phyloP scores from a whole-genome alignment of 345 rosid species.

The Citrus inodora region DNA sequence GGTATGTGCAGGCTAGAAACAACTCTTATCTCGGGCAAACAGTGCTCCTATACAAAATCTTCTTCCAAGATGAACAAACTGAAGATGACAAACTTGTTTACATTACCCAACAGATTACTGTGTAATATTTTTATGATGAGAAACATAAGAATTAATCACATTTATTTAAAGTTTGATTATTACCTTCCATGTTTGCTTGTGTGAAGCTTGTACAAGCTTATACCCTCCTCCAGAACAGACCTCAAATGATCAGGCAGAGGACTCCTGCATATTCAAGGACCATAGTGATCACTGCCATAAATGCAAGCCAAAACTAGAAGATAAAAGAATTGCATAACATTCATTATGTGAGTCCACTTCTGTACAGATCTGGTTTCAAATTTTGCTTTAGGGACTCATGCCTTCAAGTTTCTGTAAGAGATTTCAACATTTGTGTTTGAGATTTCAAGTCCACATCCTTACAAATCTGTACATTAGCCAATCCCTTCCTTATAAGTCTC shows the following conservation, averaged over 20 bases:
- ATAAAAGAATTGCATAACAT: background rate
- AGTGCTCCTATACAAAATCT: background rate
- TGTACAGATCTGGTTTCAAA: background rate
- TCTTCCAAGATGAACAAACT: background rate
- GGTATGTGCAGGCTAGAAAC: background rate
- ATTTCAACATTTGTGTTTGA: background rate
- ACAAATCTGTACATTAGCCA: background rate
- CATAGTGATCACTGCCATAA: background rate
- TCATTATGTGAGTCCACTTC: background rate
- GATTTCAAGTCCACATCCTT: background rate
- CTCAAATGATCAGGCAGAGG: slow-evolving; percentile 72
- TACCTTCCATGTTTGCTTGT: slow-evolving; percentile 74
- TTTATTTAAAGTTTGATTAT: slow-evolving; percentile 9
- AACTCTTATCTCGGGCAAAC: background rate
- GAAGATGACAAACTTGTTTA: background rate
- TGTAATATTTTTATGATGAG: background rate
- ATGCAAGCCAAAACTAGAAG: background rate
- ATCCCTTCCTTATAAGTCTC: background rate
- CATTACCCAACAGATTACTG: background rate
- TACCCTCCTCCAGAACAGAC: slow-evolving; percentile 77
- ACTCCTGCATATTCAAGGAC: slow-evolving; percentile 41
- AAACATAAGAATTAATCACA: background rate
- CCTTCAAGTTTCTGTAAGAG: background rate
- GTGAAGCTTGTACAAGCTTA: slow-evolving; percentile 73
- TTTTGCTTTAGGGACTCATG: background rate